These are phyloP conservation scores for Suillus occidentalis DNA, from an alignment of 768 basidiomycete genomes.

Conservation along the genomic window DNA sequence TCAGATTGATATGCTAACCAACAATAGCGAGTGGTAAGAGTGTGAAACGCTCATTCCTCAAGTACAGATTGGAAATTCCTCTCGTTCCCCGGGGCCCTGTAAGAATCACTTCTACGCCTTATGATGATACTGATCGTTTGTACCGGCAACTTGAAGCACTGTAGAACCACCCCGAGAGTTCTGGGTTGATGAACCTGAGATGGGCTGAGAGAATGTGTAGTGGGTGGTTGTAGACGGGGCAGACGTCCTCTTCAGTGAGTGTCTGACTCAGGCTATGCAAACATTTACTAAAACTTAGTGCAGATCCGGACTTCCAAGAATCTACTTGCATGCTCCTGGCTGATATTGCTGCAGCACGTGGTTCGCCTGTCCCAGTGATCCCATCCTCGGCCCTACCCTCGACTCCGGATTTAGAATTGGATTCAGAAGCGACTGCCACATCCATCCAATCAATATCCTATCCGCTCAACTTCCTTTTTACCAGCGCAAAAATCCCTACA, in stretches of 20 bases:
- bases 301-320: conserved; percentile 82
- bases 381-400: conserved; percentile 21
- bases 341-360: conserved; percentile 65
- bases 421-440: conserved; percentile 9
- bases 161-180: too few relatives aligned
- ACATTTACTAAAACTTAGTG: background rate
- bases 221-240: conserved; percentile 94
- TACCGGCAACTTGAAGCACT: too few relatives aligned
- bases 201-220: conserved; percentile 70
- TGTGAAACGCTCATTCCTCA: too few relatives aligned
- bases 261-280: background rate
- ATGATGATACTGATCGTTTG: too few relatives aligned
- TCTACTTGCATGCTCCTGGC: conserved; percentile 69
- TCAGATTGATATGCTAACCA: too few relatives aligned
- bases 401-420: conserved; percentile 1
- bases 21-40: too few relatives aligned
- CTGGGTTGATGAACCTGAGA: conserved; percentile 49
- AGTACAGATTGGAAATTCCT: too few relatives aligned
- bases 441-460: conserved; percentile 38
- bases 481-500: conserved; percentile 85
- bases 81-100: too few relatives aligned
- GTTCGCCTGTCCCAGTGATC: conserved; percentile 20
- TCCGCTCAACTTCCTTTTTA: conserved; percentile 80
- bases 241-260: conserved; percentile 81
- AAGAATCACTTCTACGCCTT: too few relatives aligned